These are phyloP conservation scores for Trametes pubescens DNA, from an alignment of 1,284 basidiomycete genomes.

Conservation along the genomic window DNA sequence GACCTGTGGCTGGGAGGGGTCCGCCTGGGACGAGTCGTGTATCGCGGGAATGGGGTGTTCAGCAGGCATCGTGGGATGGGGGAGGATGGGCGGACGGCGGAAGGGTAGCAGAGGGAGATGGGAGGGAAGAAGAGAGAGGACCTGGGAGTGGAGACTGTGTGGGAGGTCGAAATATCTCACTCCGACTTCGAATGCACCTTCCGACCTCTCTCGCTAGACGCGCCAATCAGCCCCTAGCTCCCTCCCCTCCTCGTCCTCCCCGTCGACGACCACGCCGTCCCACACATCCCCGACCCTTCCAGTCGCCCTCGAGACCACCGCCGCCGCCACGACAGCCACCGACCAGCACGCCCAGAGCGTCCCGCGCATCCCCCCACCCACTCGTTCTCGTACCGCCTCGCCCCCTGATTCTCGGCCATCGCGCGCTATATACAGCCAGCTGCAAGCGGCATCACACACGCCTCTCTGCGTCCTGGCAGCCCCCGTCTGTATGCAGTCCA, in stretches of 20 bases:
- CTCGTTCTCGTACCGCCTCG: slow-evolving; percentile 14
- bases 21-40: slow-evolving; percentile 39
- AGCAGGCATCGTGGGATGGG: slow-evolving; percentile 44
- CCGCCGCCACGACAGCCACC: neutral
- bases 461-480: neutral
- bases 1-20: slow-evolving; percentile 43
- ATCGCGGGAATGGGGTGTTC: slow-evolving; percentile 39
- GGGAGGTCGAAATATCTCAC: slow-evolving; percentile 23
- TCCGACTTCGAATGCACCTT: slow-evolving; percentile 8
- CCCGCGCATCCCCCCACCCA: neutral
- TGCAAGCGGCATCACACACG: slow-evolving; percentile 9
- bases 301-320: neutral
- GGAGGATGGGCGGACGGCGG: slow-evolving; percentile 4
- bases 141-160: slow-evolving; percentile 32
- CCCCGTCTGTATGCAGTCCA: neutral
- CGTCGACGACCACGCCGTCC: neutral
- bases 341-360: neutral
- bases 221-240: slow-evolving; percentile 25
- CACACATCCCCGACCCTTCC: neutral
- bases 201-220: slow-evolving; percentile 5
- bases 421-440: neutral
- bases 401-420: slow-evolving; percentile 19
- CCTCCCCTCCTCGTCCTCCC: neutral
- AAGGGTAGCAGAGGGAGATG: slow-evolving; percentile 14
- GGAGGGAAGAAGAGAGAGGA: slow-evolving; percentile 32